Base-by-base conservation (phyloP, 306 rosid species). In the Rosa chinensis region DNA sequence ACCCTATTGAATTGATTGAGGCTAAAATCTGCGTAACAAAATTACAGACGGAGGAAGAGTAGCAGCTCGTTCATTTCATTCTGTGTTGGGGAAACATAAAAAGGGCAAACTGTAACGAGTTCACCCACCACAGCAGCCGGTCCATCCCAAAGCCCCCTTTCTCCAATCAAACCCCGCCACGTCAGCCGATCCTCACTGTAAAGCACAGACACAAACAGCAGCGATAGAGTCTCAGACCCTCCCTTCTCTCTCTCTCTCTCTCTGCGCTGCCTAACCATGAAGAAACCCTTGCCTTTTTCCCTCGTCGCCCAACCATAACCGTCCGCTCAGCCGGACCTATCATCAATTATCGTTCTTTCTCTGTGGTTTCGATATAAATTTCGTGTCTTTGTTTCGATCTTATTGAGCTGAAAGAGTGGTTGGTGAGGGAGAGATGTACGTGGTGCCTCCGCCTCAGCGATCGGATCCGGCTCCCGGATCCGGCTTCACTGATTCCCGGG, bases 381-480 rank as follows among this genome's bases (percentile, higher is more conserved):
- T 47, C 3, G 53, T 2, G 12, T 12, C 42, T 70, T 70, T 47
- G 8, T 0, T 21, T 70, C 61, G 80, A 58, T 75, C 80, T 37
- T 21, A 69, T 64, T 18, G 66, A 76, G 64, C 76, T 47, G 67
- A 52, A 32, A 69, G 62, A 5, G 25, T 42, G 48, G 45, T 39
- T 39, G 73, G 44, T 14, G 55, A 61, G 61, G 73, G 55, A 72
- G 84, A 78, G 69, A 94, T 94, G 99, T 91, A 94, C 83, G 99
- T 94, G 83, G 95, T 89, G 52, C 97, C 97, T 80, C 98, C 98
- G 8, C 97, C 99, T 10, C 94, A 87, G 82, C 90, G 91, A 67
- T 86, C 97, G 73, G 97, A 92, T 92, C 90, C 79, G 85, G 92
- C 77, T 40, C 81, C 93, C 76, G 93, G 93, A 94, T 89, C 97